Conservation (phyloP, 2,329 filamentous ascomycete genomes). For the Claviceps fusiformis region DNA sequence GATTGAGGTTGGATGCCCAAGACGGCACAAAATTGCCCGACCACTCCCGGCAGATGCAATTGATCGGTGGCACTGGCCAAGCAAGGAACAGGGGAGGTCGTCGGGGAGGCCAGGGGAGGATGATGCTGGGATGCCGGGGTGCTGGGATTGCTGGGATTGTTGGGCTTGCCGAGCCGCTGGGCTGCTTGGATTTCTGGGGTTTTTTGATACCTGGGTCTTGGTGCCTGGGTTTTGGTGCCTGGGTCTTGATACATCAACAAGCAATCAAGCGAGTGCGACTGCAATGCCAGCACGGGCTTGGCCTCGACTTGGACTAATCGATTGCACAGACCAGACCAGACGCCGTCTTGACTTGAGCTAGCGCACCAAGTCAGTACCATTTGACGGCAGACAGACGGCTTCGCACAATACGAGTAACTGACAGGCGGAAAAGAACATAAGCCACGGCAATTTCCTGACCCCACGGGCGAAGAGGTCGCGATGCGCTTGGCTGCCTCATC, state of each 20-base stretch:
- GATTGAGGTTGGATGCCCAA: neutral
- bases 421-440: neutral
- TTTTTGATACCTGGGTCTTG: neutral
- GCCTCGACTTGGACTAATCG: neutral
- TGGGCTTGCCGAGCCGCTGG: neutral
- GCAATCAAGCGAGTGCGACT: neutral
- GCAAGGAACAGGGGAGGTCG: neutral
- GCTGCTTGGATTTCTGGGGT: neutral
- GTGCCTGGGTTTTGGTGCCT: neutral
- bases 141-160: neutral
- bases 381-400: neutral
- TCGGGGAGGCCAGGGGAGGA: neutral
- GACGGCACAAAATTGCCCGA: neutral
- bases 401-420: neutral
- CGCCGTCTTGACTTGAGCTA: neutral
- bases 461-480: neutral
- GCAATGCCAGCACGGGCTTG: neutral
- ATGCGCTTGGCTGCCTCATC: neutral
- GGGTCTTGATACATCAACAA: neutral
- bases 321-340: neutral
- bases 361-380: neutral
- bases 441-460: neutral
- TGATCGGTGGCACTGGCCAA: neutral
- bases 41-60: neutral
- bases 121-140: neutral